Percentiles rank a stretch among this genome's conserved stretches.
phyloP scores from a whole-genome alignment of 805 yeast genomes.

The Ogataea minuta region DNA sequence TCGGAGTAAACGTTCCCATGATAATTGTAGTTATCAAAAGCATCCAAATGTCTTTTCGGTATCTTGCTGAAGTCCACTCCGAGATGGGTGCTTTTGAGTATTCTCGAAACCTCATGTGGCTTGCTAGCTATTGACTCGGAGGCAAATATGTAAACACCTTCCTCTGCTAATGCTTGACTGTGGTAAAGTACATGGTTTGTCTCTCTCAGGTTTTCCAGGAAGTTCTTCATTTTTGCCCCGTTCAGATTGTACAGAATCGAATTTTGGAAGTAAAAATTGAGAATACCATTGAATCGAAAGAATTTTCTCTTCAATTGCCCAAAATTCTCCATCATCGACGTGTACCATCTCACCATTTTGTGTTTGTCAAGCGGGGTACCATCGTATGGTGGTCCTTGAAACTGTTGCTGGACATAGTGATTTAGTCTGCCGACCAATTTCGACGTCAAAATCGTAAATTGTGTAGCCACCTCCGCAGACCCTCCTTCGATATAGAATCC shows the following conservation, averaged over 20 bases:
- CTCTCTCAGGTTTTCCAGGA: conserved; percentile 57
- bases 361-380: conserved; percentile 34
- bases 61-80: conserved; percentile 48
- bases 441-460: conserved; percentile 62
- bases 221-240: conserved; percentile 44
- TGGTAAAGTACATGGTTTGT: conserved; percentile 77
- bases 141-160: conserved; percentile 80
- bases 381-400: conserved; percentile 55
- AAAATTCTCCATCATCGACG: conserved; percentile 63
- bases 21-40: conserved; percentile 29
- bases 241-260: conserved; percentile 60
- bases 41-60: conserved; percentile 33
- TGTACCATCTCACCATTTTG: conserved; percentile 62
- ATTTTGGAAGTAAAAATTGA: conserved; percentile 72
- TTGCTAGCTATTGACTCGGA: conserved; percentile 50
- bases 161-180: conserved; percentile 58
- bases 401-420: conserved; percentile 69
- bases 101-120: conserved; percentile 43
- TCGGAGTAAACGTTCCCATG: conserved; percentile 16
- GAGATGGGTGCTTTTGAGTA: conserved; percentile 45
- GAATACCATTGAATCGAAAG: conserved; percentile 67
- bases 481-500: conserved; percentile 82
- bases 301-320: conserved; percentile 80
- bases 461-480: conserved; percentile 76
- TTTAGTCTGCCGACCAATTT: conserved; percentile 67